These are phyloP conservation scores for Taiwanofungus camphoratus DNA, from an alignment of 1,284 basidiomycete genomes.

Conservation along the genomic window DNA sequence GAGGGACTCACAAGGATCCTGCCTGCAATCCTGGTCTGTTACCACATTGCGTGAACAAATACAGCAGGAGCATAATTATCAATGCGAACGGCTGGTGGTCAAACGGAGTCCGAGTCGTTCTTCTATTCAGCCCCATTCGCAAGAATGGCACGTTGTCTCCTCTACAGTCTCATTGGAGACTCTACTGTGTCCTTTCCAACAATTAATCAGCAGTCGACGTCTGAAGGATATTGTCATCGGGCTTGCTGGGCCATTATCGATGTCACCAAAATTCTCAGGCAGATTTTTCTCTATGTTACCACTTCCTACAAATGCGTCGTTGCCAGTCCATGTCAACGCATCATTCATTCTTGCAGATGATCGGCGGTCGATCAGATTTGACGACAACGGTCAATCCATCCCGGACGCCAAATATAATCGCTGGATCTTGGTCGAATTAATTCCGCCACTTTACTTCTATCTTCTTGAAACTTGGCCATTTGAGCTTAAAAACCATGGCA, in stretches of 20 bases:
- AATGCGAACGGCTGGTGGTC: no score
- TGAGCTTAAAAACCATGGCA: conserved; percentile 4
- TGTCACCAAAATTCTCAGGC: not conserved
- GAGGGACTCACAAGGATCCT: not conserved
- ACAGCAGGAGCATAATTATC: no score
- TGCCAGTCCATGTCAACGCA: conserved; percentile 28
- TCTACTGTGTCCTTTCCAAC: not conserved
- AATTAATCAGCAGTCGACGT: not conserved
- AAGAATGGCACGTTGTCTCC: not conserved
- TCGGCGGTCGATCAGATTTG: conserved; percentile 31
- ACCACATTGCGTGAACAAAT: not conserved
- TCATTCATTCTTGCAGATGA: conserved; percentile 30
- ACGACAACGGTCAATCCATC: conserved; percentile 16
- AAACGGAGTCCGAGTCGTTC: no score
- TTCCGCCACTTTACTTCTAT: conserved; percentile 33
- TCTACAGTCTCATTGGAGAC: not conserved
- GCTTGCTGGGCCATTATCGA: conserved; percentile 9
- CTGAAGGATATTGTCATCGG: conserved; percentile 9
- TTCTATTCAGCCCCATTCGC: not conserved
- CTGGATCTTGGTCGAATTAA: conserved; percentile 33
- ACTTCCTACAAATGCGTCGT: conserved; percentile 23
- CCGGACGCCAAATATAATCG: conserved; percentile 35
- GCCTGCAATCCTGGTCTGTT: not conserved
- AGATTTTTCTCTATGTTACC: conserved; percentile 27
- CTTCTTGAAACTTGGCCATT: conserved; percentile 28